Evolutionary conservation across 441 rosid species (phyloP).

Genomic region (Erodium moschatum): DNA sequence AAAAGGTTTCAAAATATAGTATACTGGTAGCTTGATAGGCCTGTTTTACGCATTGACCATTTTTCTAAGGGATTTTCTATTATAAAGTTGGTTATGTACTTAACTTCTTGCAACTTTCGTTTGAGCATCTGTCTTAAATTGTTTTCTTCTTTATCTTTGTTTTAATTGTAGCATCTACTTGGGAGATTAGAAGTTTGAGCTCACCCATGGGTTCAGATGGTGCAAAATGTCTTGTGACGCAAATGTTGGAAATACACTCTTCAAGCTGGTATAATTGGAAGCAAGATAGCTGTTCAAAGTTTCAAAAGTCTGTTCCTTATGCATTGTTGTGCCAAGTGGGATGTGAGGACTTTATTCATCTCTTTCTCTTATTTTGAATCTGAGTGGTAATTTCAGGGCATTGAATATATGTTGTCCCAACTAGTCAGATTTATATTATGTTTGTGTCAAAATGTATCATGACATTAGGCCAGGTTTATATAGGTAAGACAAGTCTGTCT

Average conservation of each 20-base stretch:
- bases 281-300: conserved; percentile 61
- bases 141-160: conserved; percentile 15
- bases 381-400: not conserved
- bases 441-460: not conserved
- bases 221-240: conserved; percentile 71
- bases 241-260: conserved; percentile 71
- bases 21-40: conserved; percentile 1
- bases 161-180: conserved; percentile 69
- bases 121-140: conserved; percentile 5
- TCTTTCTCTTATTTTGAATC: conserved; percentile 6
- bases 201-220: conserved; percentile 55
- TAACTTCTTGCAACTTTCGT: not conserved
- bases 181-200: conserved; percentile 81
- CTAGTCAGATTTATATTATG: not conserved
- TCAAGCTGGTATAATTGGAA: conserved; percentile 80
- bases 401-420: not conserved
- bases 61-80: not conserved
- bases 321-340: conserved; percentile 84
- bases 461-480: too few species aligned
- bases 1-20: conserved; percentile 9
- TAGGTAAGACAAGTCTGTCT: conserved; percentile 6
- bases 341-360: conserved; percentile 39
- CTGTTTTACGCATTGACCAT: not conserved
- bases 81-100: conserved; percentile 5
- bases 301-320: conserved; percentile 71